Base-by-base conservation (phyloP, 371 early-diverging fungal genomes). In the Mortierella sp. region DNA sequence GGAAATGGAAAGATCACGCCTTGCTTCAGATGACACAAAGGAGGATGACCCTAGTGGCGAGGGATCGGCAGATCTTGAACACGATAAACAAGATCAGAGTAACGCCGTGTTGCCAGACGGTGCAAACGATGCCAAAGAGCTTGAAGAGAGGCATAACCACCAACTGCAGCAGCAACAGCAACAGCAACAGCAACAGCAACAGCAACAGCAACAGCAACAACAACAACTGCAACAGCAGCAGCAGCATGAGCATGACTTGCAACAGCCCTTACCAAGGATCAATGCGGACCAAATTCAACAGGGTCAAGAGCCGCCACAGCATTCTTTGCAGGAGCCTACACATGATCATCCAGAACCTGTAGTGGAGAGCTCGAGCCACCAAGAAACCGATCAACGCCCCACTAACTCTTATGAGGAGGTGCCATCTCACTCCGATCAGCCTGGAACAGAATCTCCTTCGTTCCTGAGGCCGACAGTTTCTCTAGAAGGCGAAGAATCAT, bases 41-140 rank as follows among this genome's bases (percentile, higher is more conserved):
- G 84, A 82, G 4, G 80, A 68, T 21, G 71, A 75, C 23, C 72
- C 63, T 46, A 67, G 68, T 37, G 9, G 9, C 37, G 37, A 37
- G 9, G 37, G 11, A 21, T 23, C 25, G 11, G 53, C 2, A 19
- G 53, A 12, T 28, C 64, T 64, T 11, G 75, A 72, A 28, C 64
- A 52, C 1, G 71, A 74, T 9, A 62, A 60, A 4, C 68, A 64
- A n/a, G 65, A 68, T 0, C 59, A 61, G 14, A 57, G 64, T 0
- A 53, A 50, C 14, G 58, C 62, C 21, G 1, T 29, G 76, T n/a
- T 81, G 75, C 30, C 44, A 48, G 80, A 75, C 1, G 79, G 83
- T 11, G 81, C 82, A 47, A 82, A 79, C 18, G 79, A 81, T 37
- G 82, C 83, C 30, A 80, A 76, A 21, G 79, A 83, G 45, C 79